Evolutionary conservation across 2,329 filamentous ascomycete species (phyloP).

Genomic region (Fusarium chaquense): DNA sequence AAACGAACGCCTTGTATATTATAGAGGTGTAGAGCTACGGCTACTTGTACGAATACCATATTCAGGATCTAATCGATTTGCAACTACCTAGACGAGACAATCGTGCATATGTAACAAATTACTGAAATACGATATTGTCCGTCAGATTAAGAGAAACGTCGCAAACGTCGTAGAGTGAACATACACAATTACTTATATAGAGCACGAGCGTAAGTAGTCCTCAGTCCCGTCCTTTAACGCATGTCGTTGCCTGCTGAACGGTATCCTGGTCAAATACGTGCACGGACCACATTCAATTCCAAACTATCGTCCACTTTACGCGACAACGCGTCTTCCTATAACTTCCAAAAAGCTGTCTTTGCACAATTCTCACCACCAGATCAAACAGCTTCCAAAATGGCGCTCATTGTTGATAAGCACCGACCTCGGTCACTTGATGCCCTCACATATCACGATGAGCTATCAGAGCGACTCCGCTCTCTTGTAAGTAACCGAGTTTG

Average conservation of each 20-base stretch:
- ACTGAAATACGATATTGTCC: not conserved
- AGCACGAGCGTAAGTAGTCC: not conserved
- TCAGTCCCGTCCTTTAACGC: not conserved
- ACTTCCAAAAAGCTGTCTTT: slow-evolving; percentile 41
- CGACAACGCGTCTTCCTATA: slow-evolving; percentile 53
- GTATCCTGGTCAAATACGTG: not conserved
- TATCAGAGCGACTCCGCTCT: slow-evolving; percentile 87
- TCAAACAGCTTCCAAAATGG: slow-evolving; percentile 60
- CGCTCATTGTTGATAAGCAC: slow-evolving; percentile 78
- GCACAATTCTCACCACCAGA: slow-evolving; percentile 29
- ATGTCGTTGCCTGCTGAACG: slow-evolving; percentile 36
- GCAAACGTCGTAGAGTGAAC: too few species aligned
- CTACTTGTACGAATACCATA: slow-evolving; percentile 46
- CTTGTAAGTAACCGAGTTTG: slow-evolving; percentile 75
- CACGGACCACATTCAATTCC: slow-evolving; percentile 41
- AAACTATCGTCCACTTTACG: slow-evolving; percentile 53
- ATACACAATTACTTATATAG: not conserved
- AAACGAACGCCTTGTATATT: slow-evolving; percentile 43
- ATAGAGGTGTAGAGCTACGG: slow-evolving; percentile 41
- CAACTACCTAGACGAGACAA: not conserved
- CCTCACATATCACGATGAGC: slow-evolving; percentile 87
- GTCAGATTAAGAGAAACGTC: not conserved
- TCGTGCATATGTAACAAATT: not conserved
- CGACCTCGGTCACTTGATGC: slow-evolving; percentile 79
- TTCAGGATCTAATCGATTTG: slow-evolving; percentile 14